Percentiles rank a stretch among this genome's conserved stretches.
Evolutionary conservation across 352 stramenopile species (phyloP).

Genomic region (Phytopythium helicoides): DNA sequence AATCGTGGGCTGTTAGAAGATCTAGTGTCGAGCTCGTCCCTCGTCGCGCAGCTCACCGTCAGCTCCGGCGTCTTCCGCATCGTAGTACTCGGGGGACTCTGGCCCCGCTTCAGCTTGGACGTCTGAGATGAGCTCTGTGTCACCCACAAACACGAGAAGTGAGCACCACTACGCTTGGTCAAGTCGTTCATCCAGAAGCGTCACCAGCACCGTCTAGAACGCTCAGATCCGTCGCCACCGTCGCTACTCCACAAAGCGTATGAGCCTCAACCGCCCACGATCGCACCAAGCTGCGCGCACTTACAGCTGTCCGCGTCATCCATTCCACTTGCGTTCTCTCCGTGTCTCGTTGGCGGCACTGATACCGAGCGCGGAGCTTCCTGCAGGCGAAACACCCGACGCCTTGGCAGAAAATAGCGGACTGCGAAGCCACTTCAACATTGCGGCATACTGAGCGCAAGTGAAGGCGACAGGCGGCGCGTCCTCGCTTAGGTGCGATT

Average conservation of each 20-base stretch:
- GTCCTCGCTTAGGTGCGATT: too few species aligned
- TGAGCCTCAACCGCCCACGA: background rate
- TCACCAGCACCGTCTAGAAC: constrained; percentile 26
- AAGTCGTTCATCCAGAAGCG: too few species aligned
- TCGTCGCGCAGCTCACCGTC: background rate
- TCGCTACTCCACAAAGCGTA: constrained; percentile 1
- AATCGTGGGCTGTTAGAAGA: background rate
- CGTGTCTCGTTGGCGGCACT: background rate
- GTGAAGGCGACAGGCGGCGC: too few species aligned
- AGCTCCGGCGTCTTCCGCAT: background rate
- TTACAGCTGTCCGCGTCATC: too few species aligned
- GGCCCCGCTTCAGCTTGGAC: constrained; percentile 13
- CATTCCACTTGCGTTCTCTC: background rate
- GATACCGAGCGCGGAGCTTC: too few species aligned
- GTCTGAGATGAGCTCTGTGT: constrained; percentile 23
- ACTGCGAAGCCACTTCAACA: too few species aligned
- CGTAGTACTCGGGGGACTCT: constrained; percentile 2
- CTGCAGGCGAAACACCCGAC: too few species aligned
- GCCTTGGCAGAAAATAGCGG: too few species aligned
- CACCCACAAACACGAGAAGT: background rate
- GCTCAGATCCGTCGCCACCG: constrained; percentile 17
- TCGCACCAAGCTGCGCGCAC: too few species aligned
- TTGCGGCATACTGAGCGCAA: too few species aligned
- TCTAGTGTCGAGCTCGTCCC: background rate
- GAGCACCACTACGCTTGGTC: background rate